Evolutionary conservation across 2,329 filamentous ascomycete species (phyloP), one percentile per base, ranked within the genome.

Genomic region (Periconia digitata): DNA sequence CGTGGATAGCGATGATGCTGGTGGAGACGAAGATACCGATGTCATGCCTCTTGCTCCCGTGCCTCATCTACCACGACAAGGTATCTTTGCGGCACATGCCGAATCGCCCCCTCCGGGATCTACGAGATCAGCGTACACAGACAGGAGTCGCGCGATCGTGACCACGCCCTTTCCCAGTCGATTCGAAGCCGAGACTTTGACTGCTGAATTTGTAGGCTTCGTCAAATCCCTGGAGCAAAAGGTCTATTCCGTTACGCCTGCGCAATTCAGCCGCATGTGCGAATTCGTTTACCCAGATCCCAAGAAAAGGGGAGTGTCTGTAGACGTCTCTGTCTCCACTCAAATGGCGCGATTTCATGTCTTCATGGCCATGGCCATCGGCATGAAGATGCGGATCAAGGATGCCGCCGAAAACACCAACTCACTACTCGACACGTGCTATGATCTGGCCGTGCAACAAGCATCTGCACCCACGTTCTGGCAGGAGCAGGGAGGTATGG

Each of bases 121-220:
- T 2, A 60, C 62, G 6, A 58, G 57, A 16, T 61, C 66, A n/a
- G 64, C 56, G 40, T 67, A 60, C 41, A 67, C 58, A 7, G 64
- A 70, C 21, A 55, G 63, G 12, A 70, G 64, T 36, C 57, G 67
- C 18, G 67, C 67, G 2, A 52, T 69, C n/a, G 58, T 55, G 7
- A 62, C 61, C 1, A 63, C 55, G 0, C 64, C 65, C 3, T 49
- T 68, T 2, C 68, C 68, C 0, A 69, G 64, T 43, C 63, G 63
- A 2, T 71, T 70, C 40, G 68, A 71, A 46, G 68, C 68, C 6
- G 68, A 71, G 37, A 71, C 68, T 0, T 50, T 71, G 2, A 69
- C 66, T 0, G 49, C 63, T 8, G 66, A 68, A 35, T 70, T 71
- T 37, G 54, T 69, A 17, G 58, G 65, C 20, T 50, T 67, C 23